Evolutionary conservation across 2,329 filamentous ascomycete species (phyloP).

Genomic region (Ophiocordyceps robertsii): DNA sequence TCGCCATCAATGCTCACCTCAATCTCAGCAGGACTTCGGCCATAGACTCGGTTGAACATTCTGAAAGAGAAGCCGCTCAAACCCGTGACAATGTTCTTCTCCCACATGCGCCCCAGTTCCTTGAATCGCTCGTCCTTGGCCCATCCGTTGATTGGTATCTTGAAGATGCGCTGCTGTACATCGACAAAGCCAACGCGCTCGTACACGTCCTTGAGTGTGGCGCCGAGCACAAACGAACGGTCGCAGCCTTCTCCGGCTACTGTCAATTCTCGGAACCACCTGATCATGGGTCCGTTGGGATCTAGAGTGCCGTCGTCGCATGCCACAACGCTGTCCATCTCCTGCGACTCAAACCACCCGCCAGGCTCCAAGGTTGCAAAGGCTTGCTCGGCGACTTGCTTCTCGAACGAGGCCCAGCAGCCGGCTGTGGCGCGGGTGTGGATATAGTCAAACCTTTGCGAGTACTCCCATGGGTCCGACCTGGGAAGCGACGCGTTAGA

Average conservation of each 20-base stretch:
- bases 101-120: conserved; percentile 30
- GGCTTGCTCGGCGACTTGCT: conserved; percentile 36
- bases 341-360: conserved; percentile 42
- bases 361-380: conserved; percentile 35
- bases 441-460: conserved; percentile 41
- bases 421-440: conserved; percentile 36
- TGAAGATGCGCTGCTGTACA: conserved; percentile 36
- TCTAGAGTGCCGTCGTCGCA: conserved; percentile 33
- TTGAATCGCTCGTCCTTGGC: conserved; percentile 29
- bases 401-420: conserved; percentile 34
- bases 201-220: conserved; percentile 21
- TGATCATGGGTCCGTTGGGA: conserved; percentile 20
- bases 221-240: conserved; percentile 22
- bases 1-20: conserved; percentile 22
- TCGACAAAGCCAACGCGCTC: conserved; percentile 40
- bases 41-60: conserved; percentile 26
- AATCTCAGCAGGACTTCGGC: conserved; percentile 29
- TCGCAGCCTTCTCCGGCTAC: conserved; percentile 21
- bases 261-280: conserved; percentile 26
- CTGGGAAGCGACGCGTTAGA: conserved; percentile 11
- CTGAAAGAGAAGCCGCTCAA: conserved; percentile 30
- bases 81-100: conserved; percentile 26
- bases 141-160: conserved; percentile 42
- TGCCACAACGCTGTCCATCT: conserved; percentile 22
- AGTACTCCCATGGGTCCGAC: conserved; percentile 35